Percentiles rank a stretch among this genome's conserved stretches.
Evolutionary conservation across 2,329 filamentous ascomycete genomes (phyloP).

Genomic region (Claviceps purpurea): DNA sequence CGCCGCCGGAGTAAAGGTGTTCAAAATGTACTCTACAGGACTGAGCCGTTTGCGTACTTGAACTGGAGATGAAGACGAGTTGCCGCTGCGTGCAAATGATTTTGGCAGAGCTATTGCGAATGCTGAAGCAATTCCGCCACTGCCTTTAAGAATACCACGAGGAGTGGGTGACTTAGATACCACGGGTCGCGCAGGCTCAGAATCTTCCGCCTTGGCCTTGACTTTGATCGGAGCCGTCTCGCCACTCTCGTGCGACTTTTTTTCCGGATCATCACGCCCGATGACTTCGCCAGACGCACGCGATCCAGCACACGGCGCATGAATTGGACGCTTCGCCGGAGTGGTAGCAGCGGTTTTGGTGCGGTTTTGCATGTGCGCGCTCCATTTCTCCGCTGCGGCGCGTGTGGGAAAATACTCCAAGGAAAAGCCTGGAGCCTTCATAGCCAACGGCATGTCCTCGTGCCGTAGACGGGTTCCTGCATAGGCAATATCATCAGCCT

Average conservation of each 20-base stretch:
- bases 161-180: conserved; percentile 48
- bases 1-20: conserved; percentile 36
- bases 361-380: conserved; percentile 35
- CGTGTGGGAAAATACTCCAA: conserved; percentile 53
- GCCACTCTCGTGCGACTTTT: conserved; percentile 46
- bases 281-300: conserved; percentile 41
- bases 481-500: conserved; percentile 42
- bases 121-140: conserved; percentile 41
- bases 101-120: conserved; percentile 42
- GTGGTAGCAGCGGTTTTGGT: conserved; percentile 43
- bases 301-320: conserved; percentile 39
- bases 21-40: conserved; percentile 47
- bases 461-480: conserved; percentile 42
- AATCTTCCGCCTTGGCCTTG: conserved; percentile 31
- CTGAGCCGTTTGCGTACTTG: conserved; percentile 41
- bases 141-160: conserved; percentile 37
- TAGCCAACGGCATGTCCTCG: conserved; percentile 47
- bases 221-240: conserved; percentile 45
- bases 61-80: conserved; percentile 31
- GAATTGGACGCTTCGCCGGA: conserved; percentile 42
- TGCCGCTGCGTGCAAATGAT: conserved; percentile 22
- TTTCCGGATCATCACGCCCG: conserved; percentile 40
- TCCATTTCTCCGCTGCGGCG: conserved; percentile 44
- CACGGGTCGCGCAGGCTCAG: conserved; percentile 35
- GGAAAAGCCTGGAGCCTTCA: conserved; percentile 54